Base-by-base conservation (phyloP, 108 stramenopile genomes). In the Cyclostephanos tholiformis region DNA sequence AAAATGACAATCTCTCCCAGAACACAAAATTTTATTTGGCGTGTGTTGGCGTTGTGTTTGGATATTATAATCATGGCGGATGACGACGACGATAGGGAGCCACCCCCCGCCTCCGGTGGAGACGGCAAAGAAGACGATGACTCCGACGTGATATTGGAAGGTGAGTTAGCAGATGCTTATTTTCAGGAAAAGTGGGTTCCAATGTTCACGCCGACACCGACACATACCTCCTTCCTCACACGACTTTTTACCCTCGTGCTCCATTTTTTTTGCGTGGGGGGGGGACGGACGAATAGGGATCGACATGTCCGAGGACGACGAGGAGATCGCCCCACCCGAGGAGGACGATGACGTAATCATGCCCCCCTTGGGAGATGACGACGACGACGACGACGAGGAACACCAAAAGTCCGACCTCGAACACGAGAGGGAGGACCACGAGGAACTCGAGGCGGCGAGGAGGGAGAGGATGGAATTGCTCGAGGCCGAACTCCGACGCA, bases 401-500 rank as follows among this genome's bases (percentile, higher is more conserved):
- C 35, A 72, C 43, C 65, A 65, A 52, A 56, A 71, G 30, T 36
- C 71, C 44, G 53, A 53, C 17, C 26, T 56, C 19, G 65, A 67
- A 58, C 46, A 78, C 14, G 67, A 64, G 41, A 39, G 72, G 30
- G 60, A 83, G 59, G 84, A 85, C 14, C 67, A 57, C 11, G 61
- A 85, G 53, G 89, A 90, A 53, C 36, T 91, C 10, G 89, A 92
- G 69, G 89, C 64, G n/a, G 91, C 90, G 0, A 69, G 79, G 7
- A 71, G 64, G 52, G 92, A 90, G 75, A 79, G 83, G 11, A 82
- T 84, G 85, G 94, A 93, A 75, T 71, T 91, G 44, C 79, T 90
- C 82, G 85, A 71, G 53, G 79, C 82, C 8, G 87, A 90, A 67
- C 51, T 76, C 48, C 78, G 73, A 27, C 76, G 77, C 49, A 50